phyloP scores from a whole-genome alignment of 495 filamentous ascomycete species.

The Trichoderma parareesei region DNA sequence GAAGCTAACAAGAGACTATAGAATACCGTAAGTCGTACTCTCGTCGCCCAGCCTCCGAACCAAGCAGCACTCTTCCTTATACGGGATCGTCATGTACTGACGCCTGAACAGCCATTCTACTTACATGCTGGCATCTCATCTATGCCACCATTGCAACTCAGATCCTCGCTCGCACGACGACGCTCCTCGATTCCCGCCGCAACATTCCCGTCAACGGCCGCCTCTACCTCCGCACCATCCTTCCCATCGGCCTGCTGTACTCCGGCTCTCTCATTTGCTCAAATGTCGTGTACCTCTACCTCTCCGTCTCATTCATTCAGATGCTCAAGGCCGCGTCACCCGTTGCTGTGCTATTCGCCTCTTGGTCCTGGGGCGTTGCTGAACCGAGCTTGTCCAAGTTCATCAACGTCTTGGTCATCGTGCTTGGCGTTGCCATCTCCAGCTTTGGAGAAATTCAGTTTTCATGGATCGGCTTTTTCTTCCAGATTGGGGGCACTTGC shows the following conservation, averaged over 20 bases:
- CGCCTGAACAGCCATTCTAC: constrained; percentile 34
- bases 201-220: constrained; percentile 59
- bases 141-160: constrained; percentile 71
- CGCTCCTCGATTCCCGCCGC: constrained; percentile 58
- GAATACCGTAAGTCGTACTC: constrained; percentile 25
- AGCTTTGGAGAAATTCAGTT: constrained; percentile 73
- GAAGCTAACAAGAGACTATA: constrained; percentile 21
- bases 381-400: constrained; percentile 51
- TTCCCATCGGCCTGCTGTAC: constrained; percentile 69
- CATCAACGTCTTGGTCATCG: constrained; percentile 64
- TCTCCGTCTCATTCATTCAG: constrained; percentile 72
- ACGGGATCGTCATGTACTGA: neutral
- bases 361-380: constrained; percentile 57
- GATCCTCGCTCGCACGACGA: constrained; percentile 59
- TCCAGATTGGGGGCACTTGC: constrained; percentile 59
- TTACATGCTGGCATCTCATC: constrained; percentile 71
- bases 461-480: constrained; percentile 57
- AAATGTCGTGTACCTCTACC: constrained; percentile 67
- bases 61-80: too few relatives aligned
- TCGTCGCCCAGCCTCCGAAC: neutral
- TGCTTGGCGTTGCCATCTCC: constrained; percentile 63
- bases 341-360: constrained; percentile 56
- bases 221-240: constrained; percentile 61
- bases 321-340: constrained; percentile 74
- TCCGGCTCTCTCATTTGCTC: constrained; percentile 63